Evolutionary conservation across 257 asterid genomes (phyloP), one percentile per base, ranked within the genome.

Genomic region (Galeopsis tetrahit): DNA sequence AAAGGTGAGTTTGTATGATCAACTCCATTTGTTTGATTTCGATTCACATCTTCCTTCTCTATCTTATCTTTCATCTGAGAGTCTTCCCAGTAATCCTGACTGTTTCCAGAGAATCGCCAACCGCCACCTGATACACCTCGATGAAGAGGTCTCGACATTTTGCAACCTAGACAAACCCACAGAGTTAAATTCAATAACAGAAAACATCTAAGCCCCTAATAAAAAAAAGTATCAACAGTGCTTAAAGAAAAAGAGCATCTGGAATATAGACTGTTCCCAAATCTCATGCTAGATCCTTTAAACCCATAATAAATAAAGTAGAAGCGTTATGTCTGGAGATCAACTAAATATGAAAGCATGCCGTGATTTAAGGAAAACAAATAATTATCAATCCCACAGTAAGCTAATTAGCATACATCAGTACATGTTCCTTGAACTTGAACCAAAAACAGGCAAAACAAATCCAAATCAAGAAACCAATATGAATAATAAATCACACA

Each of bases 131-230:
- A 88, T 38, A 84, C 82, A 78, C 98, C 97, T 79, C 98, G 93
- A 67, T 87, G 97, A 75, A 87, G 96, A 79, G 98, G 92, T 89
- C 91, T 90, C 10, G 95, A 75, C 99, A 95, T 95, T 57, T 73
- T 79, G 77, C 74, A 71, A 70, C 88, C 96, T 86, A 83, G 68
- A 68, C 68, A 78, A 70, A 14, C 80, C 84, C 85, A 46, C 75
- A 46, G 43, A 17, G 67, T 71, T 77, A 56, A 76, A 76, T 44
- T 75, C 77, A 49, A 42, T 36, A 56, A 63, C 61, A 68, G 46
- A n/a, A 58, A 14, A 52, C 63, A 51, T 36, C 33, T 44, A 42
- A 65, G 42, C 42, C 9, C 43, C 13, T 40, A 13, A 56, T 15
- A 5, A 40, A 10, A 55, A 40, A 40, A 21, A 34, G 15, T 32